These are phyloP conservation scores for Oryza nivara DNA, from an alignment of 176 grass and related monocot species.

Conservation along the genomic window DNA sequence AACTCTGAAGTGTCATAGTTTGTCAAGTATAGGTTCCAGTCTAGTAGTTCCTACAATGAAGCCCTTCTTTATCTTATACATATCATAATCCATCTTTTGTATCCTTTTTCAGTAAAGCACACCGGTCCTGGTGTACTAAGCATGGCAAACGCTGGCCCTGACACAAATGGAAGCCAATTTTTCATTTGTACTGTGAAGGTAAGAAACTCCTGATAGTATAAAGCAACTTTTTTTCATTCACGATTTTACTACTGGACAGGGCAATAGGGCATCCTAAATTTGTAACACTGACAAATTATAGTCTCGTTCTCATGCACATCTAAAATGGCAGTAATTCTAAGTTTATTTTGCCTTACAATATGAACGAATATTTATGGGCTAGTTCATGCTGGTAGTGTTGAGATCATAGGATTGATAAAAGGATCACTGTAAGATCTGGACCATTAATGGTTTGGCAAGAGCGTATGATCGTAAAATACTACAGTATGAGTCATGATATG, in stretches of 20 bases:
- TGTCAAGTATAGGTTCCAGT: neutral
- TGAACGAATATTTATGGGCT: neutral
- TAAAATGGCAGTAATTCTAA: neutral
- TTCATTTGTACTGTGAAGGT: slow-evolving; percentile 74
- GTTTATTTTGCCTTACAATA: neutral
- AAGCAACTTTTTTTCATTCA: neutral
- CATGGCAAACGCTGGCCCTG: slow-evolving; percentile 74
- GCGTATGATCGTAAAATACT: neutral
- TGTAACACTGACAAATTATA: neutral
- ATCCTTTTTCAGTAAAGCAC: slow-evolving; percentile 65
- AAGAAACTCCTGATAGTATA: slow-evolving; percentile 21
- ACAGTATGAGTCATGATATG: neutral
- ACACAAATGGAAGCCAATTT: slow-evolving; percentile 79
- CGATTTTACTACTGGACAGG: neutral
- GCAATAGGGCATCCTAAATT: neutral
- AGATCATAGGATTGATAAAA: neutral
- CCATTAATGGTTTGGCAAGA: neutral
- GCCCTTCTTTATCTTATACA: neutral
- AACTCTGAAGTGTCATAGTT: slow-evolving; percentile 3
- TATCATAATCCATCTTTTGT: neutral
- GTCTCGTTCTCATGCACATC: neutral
- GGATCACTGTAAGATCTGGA: neutral
- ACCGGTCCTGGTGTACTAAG: slow-evolving; percentile 65
- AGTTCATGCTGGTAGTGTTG: neutral
- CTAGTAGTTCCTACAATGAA: slow-evolving; percentile 26